Conservation (phyloP, 192 early-diverging fungal genomes). For the Backusella mclennaniae region DNA sequence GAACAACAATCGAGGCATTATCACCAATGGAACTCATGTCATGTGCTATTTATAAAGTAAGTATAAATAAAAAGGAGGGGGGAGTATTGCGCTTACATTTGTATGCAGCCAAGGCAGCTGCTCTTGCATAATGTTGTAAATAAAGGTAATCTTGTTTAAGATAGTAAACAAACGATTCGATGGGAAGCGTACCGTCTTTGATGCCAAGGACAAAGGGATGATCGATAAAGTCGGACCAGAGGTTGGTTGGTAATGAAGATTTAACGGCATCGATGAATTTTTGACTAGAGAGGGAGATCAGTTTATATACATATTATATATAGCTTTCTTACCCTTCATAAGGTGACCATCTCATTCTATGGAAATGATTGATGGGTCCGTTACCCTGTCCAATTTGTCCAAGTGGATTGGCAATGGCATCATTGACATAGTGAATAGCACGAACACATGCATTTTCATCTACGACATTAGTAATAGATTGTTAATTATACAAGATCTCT, state of each 20-base stretch:
- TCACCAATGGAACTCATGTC: conserved; percentile 55
- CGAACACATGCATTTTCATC: conserved; percentile 52
- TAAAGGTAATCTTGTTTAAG: conserved; percentile 86
- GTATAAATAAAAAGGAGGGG: neutral
- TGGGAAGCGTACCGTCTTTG: conserved; percentile 72
- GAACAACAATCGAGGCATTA: conserved; percentile 60
- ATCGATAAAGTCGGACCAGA: conserved; percentile 66
- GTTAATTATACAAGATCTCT: neutral
- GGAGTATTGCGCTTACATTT: conserved; percentile 45
- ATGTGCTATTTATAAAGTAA: conserved; percentile 19
- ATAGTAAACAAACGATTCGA: conserved; percentile 70
- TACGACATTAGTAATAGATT: conserved; percentile 5
- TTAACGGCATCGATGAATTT: conserved; percentile 24
- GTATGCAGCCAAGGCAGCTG: conserved; percentile 72
- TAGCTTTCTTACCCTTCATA: conserved; percentile 39
- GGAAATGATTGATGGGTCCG: conserved; percentile 79
- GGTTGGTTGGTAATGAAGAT: conserved; percentile 15
- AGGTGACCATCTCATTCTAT: conserved; percentile 41
- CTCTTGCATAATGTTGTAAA: conserved; percentile 76
- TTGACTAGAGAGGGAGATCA: conserved; percentile 4
- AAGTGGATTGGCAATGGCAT: conserved; percentile 60
- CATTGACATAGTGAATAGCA: conserved; percentile 61
- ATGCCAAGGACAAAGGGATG: conserved; percentile 77
- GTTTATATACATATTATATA: too few relatives aligned
- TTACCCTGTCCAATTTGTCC: conserved; percentile 60